A percentile compares a stretch with the other conserved stretches of the same genome.
Conservation (phyloP, 257 asterid genomes). For the Solanum acaule region DNA sequence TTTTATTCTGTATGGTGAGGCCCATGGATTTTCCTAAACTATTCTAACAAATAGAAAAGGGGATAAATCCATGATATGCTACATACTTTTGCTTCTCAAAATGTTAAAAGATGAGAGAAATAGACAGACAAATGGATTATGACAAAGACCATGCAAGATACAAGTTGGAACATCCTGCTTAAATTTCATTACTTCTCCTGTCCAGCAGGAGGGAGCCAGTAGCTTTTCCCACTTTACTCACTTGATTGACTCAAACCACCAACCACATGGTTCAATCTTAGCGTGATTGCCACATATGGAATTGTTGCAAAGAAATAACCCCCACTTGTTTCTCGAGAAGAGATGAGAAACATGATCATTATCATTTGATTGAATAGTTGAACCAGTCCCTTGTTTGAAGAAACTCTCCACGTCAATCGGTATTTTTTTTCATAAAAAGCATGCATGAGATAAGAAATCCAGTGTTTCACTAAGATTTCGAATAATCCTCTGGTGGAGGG, state of each 20-base stretch:
- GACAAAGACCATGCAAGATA: neutral
- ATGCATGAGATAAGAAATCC: neutral
- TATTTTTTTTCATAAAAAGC: neutral
- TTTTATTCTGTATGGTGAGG: no score
- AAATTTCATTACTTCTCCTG: neutral
- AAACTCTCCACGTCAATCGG: neutral
- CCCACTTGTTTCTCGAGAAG: no score
- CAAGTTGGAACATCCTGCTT: neutral
- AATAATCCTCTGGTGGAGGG: neutral
- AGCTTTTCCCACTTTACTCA: neutral
- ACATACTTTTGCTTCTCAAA: slow-evolving; percentile 17
- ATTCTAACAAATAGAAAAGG: no score
- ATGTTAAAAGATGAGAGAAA: neutral
- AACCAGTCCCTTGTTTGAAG: no score
- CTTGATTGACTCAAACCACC: neutral
- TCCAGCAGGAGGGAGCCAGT: neutral
- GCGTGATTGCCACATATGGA: no score
- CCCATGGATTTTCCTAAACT: no score
- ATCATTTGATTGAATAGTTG: no score
- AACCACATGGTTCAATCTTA: neutral
- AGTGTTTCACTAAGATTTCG: neutral
- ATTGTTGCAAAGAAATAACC: no score
- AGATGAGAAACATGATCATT: no score
- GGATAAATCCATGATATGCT: no score
- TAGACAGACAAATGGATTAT: neutral